Base-by-base conservation (phyloP, 2,329 filamentous ascomycete species). In the Neophaeococcomyces mojaviensis region DNA sequence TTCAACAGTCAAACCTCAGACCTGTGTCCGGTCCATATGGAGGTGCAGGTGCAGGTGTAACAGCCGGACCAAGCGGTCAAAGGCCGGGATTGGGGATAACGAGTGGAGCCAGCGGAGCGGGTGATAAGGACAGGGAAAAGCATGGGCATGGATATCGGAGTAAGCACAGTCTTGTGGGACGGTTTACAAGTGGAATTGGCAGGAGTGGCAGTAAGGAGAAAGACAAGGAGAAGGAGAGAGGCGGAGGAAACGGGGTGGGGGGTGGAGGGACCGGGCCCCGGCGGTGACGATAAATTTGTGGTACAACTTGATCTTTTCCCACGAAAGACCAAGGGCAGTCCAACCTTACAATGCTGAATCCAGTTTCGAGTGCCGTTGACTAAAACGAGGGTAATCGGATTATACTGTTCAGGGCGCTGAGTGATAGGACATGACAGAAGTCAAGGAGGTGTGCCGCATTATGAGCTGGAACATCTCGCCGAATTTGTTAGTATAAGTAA, bases 171-270 rank as follows among this genome's bases (percentile, higher is more conserved):
- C 49, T 58, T 9, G 50, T 48, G 12, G 52, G 54, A 2, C 48
- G 48, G 2, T 52, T 57, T 43, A 54, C 53, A 3, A 81, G 81
- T 37, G 83, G 82, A n/a, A 83, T 84, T 28, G 71, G 81, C 35
- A 79, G 81, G 35, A 79, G 78, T 46, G 35, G 43, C 2, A 50
- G 44, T 35, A 44, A 41, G 31, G 55, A 55, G 44, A 46, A 52
- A 18, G 55, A 57, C 12, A 55, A 49, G 49, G 38, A 44, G 9
- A 56, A 54, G 26, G 36, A 41, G 9, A 56, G 53, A 16, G 36
- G 34, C 12, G 33, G n/a, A 43, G 49, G 12, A 34, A 16, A 19
- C 8, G 39, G 28, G 13, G 20, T 10, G 8, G 22, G 4, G 7
- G 31, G 13, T 37, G 32, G 32, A 7, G 31, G 41, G 19, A 15